Percentiles rank a stretch among this genome's conserved stretches.
phyloP scores from a whole-genome alignment of 176 grass and related monocot genomes.

The Calamus simplicifolius region DNA sequence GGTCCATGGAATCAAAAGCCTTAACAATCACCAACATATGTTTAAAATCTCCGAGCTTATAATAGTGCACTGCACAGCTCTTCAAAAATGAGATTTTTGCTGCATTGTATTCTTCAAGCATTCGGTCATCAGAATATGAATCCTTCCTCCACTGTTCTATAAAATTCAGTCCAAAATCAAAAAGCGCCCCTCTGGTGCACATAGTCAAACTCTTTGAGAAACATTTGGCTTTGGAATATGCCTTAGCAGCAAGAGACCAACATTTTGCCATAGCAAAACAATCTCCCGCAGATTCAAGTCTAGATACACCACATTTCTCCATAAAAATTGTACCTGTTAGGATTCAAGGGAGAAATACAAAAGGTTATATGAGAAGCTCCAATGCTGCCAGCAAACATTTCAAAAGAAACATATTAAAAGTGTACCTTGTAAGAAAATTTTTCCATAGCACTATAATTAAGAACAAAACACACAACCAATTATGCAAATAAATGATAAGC shows the following conservation, averaged over 20 bases:
- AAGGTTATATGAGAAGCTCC: too few species aligned
- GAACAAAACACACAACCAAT: too few species aligned
- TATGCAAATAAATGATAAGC: too few species aligned
- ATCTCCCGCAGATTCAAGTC: conserved; percentile 55
- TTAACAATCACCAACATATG: conserved; percentile 56
- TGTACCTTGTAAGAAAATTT: too few species aligned
- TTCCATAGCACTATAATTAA: too few species aligned
- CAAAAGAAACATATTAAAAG: too few species aligned
- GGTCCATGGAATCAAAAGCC: conserved; percentile 48
- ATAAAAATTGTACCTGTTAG: conserved; percentile 53
- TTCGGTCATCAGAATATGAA: conserved; percentile 12
- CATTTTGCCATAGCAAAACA: conserved; percentile 41
- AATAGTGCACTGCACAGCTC: conserved; percentile 38
- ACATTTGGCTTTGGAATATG: conserved; percentile 59
- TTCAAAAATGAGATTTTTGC: conserved; percentile 32
- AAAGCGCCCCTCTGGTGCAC: conserved; percentile 55
- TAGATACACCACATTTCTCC: conserved; percentile 59
- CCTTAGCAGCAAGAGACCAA: conserved; percentile 51
- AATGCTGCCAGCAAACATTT: too few species aligned
- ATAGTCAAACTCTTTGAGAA: conserved; percentile 44
- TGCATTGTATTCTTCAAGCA: conserved; percentile 12
- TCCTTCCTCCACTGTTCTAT: conserved; percentile 41
- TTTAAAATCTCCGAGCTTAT: conserved; percentile 37
- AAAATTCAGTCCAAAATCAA: conserved; percentile 33
- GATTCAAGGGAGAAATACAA: background rate